Conservation (phyloP, 805 yeast genomes). For the Wickerhamiella azymoides region DNA sequence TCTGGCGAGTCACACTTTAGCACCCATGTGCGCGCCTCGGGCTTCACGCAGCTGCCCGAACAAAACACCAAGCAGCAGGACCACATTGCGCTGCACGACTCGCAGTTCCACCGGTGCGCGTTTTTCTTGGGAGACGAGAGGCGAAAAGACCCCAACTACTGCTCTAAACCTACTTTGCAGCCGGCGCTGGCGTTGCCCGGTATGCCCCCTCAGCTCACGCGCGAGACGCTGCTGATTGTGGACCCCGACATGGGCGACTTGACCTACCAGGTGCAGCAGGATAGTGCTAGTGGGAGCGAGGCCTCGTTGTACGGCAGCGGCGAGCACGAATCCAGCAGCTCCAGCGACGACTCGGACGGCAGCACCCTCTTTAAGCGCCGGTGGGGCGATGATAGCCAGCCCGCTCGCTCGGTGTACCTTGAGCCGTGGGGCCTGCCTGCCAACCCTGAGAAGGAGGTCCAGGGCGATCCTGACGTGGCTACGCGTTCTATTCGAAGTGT, state of each 20-base stretch:
- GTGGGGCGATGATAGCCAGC: background rate
- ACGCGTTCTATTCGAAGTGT: background rate
- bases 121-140: conserved; percentile 45
- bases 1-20: conserved; percentile 36
- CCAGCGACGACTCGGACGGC: background rate
- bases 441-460: background rate
- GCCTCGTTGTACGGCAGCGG: conserved; percentile 4
- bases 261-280: conserved; percentile 12
- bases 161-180: conserved; percentile 9
- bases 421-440: conserved; percentile 3
- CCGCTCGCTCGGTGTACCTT: background rate
- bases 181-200: conserved; percentile 54
- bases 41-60: background rate
- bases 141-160: conserved; percentile 26
- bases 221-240: conserved; percentile 33
- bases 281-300: conserved; percentile 10
- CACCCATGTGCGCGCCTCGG: conserved; percentile 23
- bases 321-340: background rate
- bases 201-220: conserved; percentile 44
- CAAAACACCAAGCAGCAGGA: conserved; percentile 37
- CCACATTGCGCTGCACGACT: conserved; percentile 60
- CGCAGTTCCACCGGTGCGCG: conserved; percentile 67
- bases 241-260: conserved; percentile 16
- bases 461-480: background rate
- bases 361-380: background rate